Conservation (phyloP, 2,329 filamentous ascomycete genomes). For the Thelonectria olida region DNA sequence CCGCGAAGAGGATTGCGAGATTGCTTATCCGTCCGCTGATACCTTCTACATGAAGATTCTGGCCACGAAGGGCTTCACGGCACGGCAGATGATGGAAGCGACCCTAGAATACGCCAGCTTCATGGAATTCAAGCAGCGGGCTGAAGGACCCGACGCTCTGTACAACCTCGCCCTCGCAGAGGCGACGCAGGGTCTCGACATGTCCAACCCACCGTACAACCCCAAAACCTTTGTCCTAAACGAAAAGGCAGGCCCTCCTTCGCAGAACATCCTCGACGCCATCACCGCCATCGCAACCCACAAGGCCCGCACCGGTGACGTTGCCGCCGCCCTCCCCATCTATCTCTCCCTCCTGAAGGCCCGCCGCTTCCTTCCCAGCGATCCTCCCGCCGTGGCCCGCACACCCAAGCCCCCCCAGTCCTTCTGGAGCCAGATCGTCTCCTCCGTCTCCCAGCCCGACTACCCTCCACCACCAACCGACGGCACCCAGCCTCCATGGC, state of each 20-base stretch:
- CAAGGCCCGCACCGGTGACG: constrained; percentile 74
- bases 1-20: constrained; percentile 77
- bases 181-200: constrained; percentile 66
- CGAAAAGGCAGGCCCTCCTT: constrained; percentile 65
- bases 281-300: constrained; percentile 83
- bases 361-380: constrained; percentile 67
- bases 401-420: constrained; percentile 12
- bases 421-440: constrained; percentile 34
- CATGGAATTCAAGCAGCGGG: constrained; percentile 78
- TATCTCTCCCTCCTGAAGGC: constrained; percentile 86
- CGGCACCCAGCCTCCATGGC: constrained; percentile 73
- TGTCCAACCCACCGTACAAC: constrained; percentile 60
- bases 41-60: constrained; percentile 84
- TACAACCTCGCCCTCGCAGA: constrained; percentile 82
- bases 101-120: constrained; percentile 86
- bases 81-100: constrained; percentile 82
- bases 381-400: constrained; percentile 37
- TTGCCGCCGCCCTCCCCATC: constrained; percentile 79
- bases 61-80: constrained; percentile 80
- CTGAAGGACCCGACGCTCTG: constrained; percentile 74
- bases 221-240: constrained; percentile 70
- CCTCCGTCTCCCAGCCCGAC: constrained; percentile 55
- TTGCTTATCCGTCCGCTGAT: constrained; percentile 76
- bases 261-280: constrained; percentile 77
- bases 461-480: constrained; percentile 78